These are phyloP conservation scores for Colletotrichum sublineola DNA, from an alignment of 2,329 filamentous ascomycete genomes.

Conservation along the genomic window DNA sequence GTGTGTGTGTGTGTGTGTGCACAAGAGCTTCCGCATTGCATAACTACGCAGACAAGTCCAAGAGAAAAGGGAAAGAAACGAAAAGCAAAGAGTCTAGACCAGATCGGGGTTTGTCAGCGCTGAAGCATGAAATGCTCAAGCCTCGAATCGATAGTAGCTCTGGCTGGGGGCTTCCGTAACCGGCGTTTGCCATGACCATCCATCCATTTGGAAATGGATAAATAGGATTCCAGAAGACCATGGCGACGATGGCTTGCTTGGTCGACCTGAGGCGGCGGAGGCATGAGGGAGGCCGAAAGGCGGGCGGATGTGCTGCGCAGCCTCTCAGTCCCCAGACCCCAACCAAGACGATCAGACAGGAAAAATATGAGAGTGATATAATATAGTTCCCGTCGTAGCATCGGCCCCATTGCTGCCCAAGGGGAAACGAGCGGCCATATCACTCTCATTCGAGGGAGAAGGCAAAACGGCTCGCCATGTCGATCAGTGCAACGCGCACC, in stretches of 20 bases:
- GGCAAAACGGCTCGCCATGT: not conserved
- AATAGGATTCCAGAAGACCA: not conserved
- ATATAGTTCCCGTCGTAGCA: too few relatives aligned
- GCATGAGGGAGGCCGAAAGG: constrained; percentile 9
- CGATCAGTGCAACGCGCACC: not conserved
- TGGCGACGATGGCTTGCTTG: constrained; percentile 1
- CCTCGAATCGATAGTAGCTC: constrained; percentile 13
- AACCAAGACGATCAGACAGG: not conserved
- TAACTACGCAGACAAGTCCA: not conserved
- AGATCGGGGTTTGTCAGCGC: not conserved
- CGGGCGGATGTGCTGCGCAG: not conserved
- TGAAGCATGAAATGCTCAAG: constrained; percentile 2
- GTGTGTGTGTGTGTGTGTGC: constrained; percentile 3
- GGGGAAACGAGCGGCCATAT: not conserved
- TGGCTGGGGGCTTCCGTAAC: not conserved
- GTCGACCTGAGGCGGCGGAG: not conserved
- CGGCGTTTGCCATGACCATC: not conserved
- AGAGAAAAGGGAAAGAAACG: too few relatives aligned
- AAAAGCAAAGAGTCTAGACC: not conserved
- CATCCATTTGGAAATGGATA: constrained; percentile 10
- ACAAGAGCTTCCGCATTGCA: not conserved
- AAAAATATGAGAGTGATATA: too few relatives aligned
- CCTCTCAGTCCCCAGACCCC: too few relatives aligned
- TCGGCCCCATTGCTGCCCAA: constrained; percentile 2
- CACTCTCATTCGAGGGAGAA: not conserved